Evolutionary conservation across 345 rosid species (phyloP).

Genomic region (Eucalyptus lansdowneana): DNA sequence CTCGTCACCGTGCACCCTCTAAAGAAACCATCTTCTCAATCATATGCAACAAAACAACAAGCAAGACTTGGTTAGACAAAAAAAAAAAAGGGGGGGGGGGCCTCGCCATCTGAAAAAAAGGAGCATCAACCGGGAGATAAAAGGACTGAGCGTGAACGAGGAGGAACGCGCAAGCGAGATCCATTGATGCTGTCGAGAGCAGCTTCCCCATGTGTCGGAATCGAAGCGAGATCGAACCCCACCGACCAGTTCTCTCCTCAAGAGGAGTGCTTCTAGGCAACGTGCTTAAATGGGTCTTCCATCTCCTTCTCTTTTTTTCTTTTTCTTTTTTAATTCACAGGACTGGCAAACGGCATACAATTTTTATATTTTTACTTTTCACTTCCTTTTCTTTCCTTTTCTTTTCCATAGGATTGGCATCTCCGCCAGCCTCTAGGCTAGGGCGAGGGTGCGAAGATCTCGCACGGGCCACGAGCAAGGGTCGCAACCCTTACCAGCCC

Average conservation of each 20-base stretch:
- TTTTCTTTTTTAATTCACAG: not conserved
- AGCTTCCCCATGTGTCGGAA: conserved; percentile 14
- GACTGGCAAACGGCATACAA: not conserved
- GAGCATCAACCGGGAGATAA: conserved; percentile 73
- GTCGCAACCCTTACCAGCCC: too few relatives aligned
- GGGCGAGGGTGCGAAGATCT: not conserved
- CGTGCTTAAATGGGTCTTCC: not conserved
- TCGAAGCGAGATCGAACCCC: not conserved
- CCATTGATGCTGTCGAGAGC: not conserved
- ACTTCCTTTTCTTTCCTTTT: too few relatives aligned
- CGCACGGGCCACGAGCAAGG: accelerated
- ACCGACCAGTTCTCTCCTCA: not conserved
- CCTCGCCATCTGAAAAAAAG: conserved; percentile 26
- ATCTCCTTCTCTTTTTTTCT: not conserved
- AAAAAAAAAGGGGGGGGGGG: not conserved
- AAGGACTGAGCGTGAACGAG: conserved; percentile 19
- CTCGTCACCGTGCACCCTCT: too few relatives aligned
- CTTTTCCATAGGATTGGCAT: not conserved
- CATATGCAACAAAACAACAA: not conserved
- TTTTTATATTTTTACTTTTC: too few relatives aligned
- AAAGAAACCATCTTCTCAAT: not conserved
- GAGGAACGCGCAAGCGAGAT: conserved; percentile 3
- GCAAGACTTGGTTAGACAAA: not conserved
- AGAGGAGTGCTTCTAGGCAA: not conserved
- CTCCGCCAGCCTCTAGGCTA: accelerated